Base-by-base conservation (phyloP, 345 rosid genomes). In the Eucalyptus caleyi region DNA sequence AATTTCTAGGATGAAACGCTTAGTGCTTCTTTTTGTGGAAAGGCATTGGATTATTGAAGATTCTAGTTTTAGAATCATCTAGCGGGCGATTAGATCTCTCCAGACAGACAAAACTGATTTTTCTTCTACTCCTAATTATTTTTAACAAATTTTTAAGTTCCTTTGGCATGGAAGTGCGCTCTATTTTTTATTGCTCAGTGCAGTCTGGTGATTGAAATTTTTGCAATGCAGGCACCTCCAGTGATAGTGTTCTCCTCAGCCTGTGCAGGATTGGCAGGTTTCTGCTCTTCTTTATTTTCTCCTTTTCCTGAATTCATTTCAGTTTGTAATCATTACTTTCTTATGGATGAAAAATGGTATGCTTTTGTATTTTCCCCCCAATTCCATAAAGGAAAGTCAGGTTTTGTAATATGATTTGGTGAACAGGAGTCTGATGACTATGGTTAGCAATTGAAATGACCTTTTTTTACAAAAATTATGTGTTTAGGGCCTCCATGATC, bases 181-280 rank as follows among this genome's bases (percentile, higher is more conserved):
- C 14, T 37, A 37, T 21, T 77, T 19, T 77, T 53, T 1, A 19
- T 18, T 83, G 87, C 90, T 82, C 49, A 45, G 16, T 32, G 69
- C 65, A 80, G 27, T 89, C 37, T 42, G 69, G 67, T 80, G 45
- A 50, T 87, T 49, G 50, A 86, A 86, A 49, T 56, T 30, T 92
- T 87, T 89, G 89, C 69, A 51, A 40, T 96, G 94, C 93, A 97
- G 99, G 98, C 98, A 86, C 99, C 99, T 11, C 98, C 99, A 26
- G 99, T 97, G 88, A 96, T 97, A 88, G 97, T 97, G 65, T 94
- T 96, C 96, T 95, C 99, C 89, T 95, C 98, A 42, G 96, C 98
- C 87, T 97, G 97, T 92, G 98, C 98, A 45, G 98, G 98, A 51
- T 92, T 97, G 91, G 94, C 96, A 94, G 99, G 99, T 97, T 51